Base-by-base conservation (phyloP, 2,329 filamentous ascomycete species). In the Fusarium setosum region DNA sequence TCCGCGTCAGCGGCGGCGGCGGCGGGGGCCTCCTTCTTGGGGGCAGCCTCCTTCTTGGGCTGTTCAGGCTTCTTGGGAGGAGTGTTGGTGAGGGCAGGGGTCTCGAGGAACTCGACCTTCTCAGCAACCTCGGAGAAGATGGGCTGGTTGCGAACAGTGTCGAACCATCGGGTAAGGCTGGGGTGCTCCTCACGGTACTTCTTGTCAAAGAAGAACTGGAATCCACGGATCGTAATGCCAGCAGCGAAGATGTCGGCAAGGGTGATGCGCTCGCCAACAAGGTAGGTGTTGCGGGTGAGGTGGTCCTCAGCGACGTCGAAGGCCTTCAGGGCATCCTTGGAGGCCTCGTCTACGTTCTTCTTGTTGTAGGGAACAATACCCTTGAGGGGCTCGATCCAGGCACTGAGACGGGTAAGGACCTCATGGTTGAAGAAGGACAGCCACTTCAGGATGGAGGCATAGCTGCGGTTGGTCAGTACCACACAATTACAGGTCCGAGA, bases 361-460 rank as follows among this genome's bases (percentile, higher is more conserved):
- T 98, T 99, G 91, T 97, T 98, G 90, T 98, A 99, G 72, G 90
- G 84, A 74, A 88, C 88, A 75, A 85, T 83, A 78, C 96, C 96
- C 73, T 93, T 80, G 72, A 98, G 90, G 72, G 96, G 96, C 72
- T 87, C 87, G 89, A 92, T 96, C 93, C 93, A 97, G 79, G 81
- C 85, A 82, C 86, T 90, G 71, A 98, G 83, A 69, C 83, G 80
- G 68, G 88, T 80, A 72, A 97, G 86, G 75, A 97, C 80, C 86
- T 99, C 95, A 62, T 83, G 80, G 90, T 98, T 99, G 88, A 91
- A 92, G 84, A 90, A 98, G 71, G 95, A 98, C 91, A 97, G 90
- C 96, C 96, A 99, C 83, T 92, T 93, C 79, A 99, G 87, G 82
- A 99, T 99, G 73, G 94, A 94, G 75, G 96, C 96, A 83, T 98